Base-by-base conservation (phyloP, 345 rosid species). In the Acer negundo region DNA sequence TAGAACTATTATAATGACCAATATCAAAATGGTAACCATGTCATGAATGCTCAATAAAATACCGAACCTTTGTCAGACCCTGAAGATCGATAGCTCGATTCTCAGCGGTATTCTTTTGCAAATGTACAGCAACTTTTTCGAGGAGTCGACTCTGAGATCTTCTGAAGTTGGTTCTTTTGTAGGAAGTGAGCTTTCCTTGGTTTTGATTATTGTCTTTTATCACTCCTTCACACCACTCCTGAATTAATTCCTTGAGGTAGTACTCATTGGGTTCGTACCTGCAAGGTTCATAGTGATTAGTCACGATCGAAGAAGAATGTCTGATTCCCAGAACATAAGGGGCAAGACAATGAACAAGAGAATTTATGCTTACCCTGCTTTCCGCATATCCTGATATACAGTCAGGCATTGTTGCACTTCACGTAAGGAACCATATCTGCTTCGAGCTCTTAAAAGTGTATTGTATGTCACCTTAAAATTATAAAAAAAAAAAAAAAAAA, bases 161-260 rank as follows among this genome's bases (percentile, higher is more conserved):
- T 74, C 80, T 82, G 6, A 74, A 76, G 74, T 83, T 83, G 4
- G 88, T 82, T 74, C 80, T 83, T 83, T 79, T 80, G 70, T 53
- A 80, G 73, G 82, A 62, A 69, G 75, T 79, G 79, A 69, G 44
- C 78, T 81, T 82, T 69, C 71, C 82, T 75, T 73, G 84, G 77
- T 79, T 82, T 64, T 70, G 85, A 80, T 77, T 17, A 69, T 83
- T 87, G 67, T 78, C 88, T 72, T 84, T 93, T 80, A 93, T 85
- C 74, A 91, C 95, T 77, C 95, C 98, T 91, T 95, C 99, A 67
- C 97, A 92, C 99, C 98, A 94, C 74, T 96, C 98, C 83, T 94
- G 98, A 31, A 94, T 92, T 80, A 92, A 89, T 78, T 82, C 90
- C 88, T 90, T 88, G 62, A 96, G 98, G 85, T 84, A 96, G 79